Conservation (phyloP, 2,329 filamentous ascomycete species). For the Aureobasidium melanogenum region DNA sequence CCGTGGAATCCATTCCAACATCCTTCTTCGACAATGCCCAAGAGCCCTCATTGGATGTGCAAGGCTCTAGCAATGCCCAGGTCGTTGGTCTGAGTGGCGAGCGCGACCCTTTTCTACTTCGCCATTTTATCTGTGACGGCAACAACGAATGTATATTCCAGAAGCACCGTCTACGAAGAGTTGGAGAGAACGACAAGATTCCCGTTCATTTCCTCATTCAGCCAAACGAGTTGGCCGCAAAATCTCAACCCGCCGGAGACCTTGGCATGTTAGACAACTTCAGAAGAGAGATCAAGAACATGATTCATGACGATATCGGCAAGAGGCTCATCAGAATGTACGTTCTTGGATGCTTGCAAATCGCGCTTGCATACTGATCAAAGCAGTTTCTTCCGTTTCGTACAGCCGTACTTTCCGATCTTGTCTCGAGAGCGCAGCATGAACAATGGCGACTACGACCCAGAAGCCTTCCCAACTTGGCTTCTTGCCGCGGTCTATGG, state of each 20-base stretch:
- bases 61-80: constrained; percentile 24
- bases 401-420: constrained; percentile 38
- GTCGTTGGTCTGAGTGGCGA: constrained; percentile 27
- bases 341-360: not conserved
- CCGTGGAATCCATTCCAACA: not conserved
- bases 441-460: constrained; percentile 21
- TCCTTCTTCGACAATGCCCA: constrained; percentile 18
- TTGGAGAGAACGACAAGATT: constrained; percentile 17
- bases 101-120: constrained; percentile 25
- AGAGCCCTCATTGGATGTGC: constrained; percentile 25
- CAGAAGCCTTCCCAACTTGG: constrained; percentile 28
- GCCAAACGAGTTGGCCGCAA: constrained; percentile 26
- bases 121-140: constrained; percentile 25
- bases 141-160: constrained; percentile 27
- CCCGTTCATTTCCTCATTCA: constrained; percentile 29
- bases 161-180: constrained; percentile 23
- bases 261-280: constrained; percentile 19
- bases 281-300: constrained; percentile 23
- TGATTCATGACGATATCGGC: constrained; percentile 25
- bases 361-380: not conserved
- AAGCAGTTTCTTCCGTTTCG: constrained; percentile 30
- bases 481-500: constrained; percentile 36
- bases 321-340: constrained; percentile 31
- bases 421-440: constrained; percentile 29
- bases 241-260: constrained; percentile 26